phyloP scores from a whole-genome alignment of 2,329 filamentous ascomycete species.

The Aspergillus aculeatus region DNA sequence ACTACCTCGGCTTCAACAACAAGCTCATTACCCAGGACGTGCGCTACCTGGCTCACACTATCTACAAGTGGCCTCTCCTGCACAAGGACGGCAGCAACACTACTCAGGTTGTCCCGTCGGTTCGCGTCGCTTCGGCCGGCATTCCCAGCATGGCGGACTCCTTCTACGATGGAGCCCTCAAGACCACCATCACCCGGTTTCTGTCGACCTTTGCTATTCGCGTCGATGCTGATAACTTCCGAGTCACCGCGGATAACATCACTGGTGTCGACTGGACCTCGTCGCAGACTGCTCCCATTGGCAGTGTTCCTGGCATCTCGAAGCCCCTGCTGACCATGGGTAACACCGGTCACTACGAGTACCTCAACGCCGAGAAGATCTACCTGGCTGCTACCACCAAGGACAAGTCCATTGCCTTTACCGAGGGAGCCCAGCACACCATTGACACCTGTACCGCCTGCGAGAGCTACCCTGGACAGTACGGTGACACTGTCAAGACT shows the following conservation, averaged over 20 bases:
- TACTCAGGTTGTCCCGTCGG: background rate
- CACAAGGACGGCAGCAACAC: conserved; percentile 1
- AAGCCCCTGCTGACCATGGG: background rate
- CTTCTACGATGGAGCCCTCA: background rate
- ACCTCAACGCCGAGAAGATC: conserved; percentile 5
- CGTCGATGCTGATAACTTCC: background rate
- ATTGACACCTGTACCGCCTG: background rate
- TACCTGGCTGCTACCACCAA: background rate
- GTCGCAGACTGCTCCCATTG: background rate
- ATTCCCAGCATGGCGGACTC: background rate
- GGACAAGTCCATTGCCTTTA: background rate
- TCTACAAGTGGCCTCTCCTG: background rate
- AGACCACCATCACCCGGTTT: background rate
- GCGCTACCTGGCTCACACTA: background rate
- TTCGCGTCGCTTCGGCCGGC: background rate
- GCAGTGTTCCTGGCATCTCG: background rate
- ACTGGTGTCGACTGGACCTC: conserved; percentile 1
- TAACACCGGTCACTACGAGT: conserved; percentile 3
- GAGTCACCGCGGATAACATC: background rate
- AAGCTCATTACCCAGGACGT: conserved; percentile 2
- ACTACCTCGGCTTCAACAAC: conserved; percentile 4
- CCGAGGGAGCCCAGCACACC: conserved; percentile 1
- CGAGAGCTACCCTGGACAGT: background rate
- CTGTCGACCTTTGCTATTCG: background rate
- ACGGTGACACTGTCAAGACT: background rate